Base-by-base conservation (phyloP, 176 grass and related monocot species). In the Melocanna baccifera region DNA sequence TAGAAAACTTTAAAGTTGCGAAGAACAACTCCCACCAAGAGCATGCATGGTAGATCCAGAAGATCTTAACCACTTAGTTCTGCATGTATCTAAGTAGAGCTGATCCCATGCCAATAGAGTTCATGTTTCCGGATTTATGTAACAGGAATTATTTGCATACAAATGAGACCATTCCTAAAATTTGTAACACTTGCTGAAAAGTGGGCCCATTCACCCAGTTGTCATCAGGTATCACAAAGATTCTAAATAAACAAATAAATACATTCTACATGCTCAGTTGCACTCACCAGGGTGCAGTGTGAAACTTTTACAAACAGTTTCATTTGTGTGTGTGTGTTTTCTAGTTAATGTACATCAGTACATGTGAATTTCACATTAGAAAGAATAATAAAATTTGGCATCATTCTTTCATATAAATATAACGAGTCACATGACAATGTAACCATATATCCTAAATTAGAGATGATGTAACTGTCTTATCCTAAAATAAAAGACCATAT, bases 401-500 rank as follows among this genome's bases (percentile, higher is more conserved):
- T 41, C 66, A 69, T 41, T 40, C 36, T 39, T 41, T 41, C 26
- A 20, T 43, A 85, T 29, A 28, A 85, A 69, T 32, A 58, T 32
- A 57, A 45, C 41, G 11, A 66, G 20, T 36, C 16, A 3, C 32
- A 66, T 84, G 15, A 75, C 15, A 59, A 25, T 25, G 22, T 26
- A 73, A 28, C 20, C 52, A 75, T 26, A 4, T 73, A 85, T 19
- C 12, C 9, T 71, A 62, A 36, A 86, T 75, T 59, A 69, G 22
- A 76, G 4, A 23, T 34, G 70, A 70, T 9, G 6, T 59, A 81
- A 67, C 59, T 9, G 63, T 20, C 63, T 80, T 22, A 80, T 68
- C 20, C 43, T 81, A 62, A 67, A 79, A 85, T 53, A 41, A 18
- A 22, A 58, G 20, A 67, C 15, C 32, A 67, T 67, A 67, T 67